Base-by-base conservation (phyloP, 768 basidiomycete species). In the Xerocomellus dryophilus region DNA sequence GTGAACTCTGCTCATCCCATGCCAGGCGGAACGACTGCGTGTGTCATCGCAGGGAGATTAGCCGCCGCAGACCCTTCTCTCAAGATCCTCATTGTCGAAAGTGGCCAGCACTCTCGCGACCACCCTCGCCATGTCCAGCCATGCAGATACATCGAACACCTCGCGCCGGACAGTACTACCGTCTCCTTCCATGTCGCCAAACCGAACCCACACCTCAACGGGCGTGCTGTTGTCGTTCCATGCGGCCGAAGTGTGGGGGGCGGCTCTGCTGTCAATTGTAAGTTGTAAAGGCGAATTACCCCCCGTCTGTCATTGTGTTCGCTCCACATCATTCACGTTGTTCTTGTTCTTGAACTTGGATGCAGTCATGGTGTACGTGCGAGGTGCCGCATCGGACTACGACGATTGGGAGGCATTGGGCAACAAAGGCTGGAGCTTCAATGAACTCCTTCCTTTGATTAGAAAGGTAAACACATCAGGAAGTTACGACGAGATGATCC, bases 351-450 rank as follows among this genome's bases (percentile, higher is more conserved):
- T 29, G 18, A 8, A n/a, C n/a, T n/a, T 10, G 18, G 10, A 29
- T 44, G 7, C 14, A 66, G 76, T 70, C 61, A 74, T 75, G 63
- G 74, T 81, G 74, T 86, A 85, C 56, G 79, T 76, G 0, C 78
- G 85, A 23, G 78, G 82, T 14, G 67, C 80, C 8, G 79, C 81
- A 2, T 85, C 83, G 0, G 86, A 88, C 61, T 85, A 81, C 44
- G 82, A 88, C 57, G 81, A 81, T 46, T 86, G 85, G 85, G 57
- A 40, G 1, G 63, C 72, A 2, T 66, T 79, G 23, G 73, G 73
- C 5, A 85, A 86, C 61, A 66, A 76, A 1, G 85, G 84, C 2
- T 88, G 86, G 86, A 74, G 82, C 6, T 80, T 81, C 0, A 70
- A 74, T 44, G 71, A 81, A 25, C 61, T 88, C 5, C 77, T 86